Base-by-base conservation (phyloP, 805 yeast genomes). In the Komagataella phaffii region DNA sequence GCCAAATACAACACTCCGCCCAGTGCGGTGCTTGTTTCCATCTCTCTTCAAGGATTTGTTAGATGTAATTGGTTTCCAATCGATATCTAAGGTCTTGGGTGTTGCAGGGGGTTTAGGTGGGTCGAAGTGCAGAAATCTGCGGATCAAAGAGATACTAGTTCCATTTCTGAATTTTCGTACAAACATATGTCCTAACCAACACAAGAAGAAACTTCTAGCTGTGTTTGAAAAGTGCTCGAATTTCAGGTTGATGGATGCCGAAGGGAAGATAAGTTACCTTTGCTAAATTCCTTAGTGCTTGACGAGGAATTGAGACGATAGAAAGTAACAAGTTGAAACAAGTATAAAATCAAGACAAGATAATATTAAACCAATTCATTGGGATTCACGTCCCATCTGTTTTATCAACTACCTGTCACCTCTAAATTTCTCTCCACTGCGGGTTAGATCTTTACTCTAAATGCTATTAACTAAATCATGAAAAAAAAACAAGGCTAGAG, bases 11-110 rank as follows among this genome's bases (percentile, higher is more conserved):
- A 66, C 60, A 12, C 55, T 55, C 44, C 65, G 58, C 3, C 46
- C 46, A 18, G 19, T 44, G 17, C 17, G 17, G 19, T 17, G 46
- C 12, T 63, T 52, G 8, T 52, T 56, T 19, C 54, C 56, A 1
- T 62, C 56, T 19, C 61, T 52, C 24, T 60, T 62, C 69, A 71
- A 58, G 63, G 69, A 69, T 50, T 57, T 64, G 36, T 58, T 67
- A 1, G 87, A 69, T 59, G 71, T 79, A 53, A 88, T 73, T 0
- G 95, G 95, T 60, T 82, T 78, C 96, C 96, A 88, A 64, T 88
- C 96, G 23, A 85, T 77, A 43, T 82, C 80, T 2, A 88, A 80
- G 0, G 90, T 84, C 55, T 81, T 79, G 2, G 73, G 74, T 1
- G 70, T 62, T 1, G 70, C 71, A 56, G 63, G 64, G 44, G 36